phyloP scores from a whole-genome alignment of 495 filamentous ascomycete genomes.

The Usnea hakonensis region DNA sequence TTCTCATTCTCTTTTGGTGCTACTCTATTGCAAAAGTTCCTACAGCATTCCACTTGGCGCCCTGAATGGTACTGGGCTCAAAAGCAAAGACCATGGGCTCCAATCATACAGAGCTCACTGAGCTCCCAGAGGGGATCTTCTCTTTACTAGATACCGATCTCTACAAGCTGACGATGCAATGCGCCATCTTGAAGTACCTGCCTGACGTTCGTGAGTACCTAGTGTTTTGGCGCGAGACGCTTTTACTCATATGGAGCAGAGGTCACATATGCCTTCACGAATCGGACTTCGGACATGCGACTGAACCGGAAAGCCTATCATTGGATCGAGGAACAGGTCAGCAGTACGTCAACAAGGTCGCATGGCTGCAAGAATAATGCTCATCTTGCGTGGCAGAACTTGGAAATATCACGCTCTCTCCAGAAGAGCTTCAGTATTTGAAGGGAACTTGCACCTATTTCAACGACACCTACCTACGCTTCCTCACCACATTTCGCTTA shows the following conservation, averaged over 20 bases:
- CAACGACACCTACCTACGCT: slow-evolving; percentile 65
- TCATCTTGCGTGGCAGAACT: slow-evolving; percentile 50
- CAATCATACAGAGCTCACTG: not conserved
- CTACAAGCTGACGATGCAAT: slow-evolving; percentile 99
- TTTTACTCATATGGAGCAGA: slow-evolving; percentile 33
- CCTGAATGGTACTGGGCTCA: not conserved
- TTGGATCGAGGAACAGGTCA: slow-evolving; percentile 78
- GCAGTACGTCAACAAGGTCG: slow-evolving; percentile 42
- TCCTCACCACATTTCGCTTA: slow-evolving; percentile 71
- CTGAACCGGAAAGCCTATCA: slow-evolving; percentile 71
- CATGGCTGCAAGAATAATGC: not conserved
- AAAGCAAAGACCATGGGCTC: slow-evolving; percentile 6
- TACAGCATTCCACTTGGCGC: no score
- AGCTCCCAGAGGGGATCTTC: slow-evolving; percentile 60
- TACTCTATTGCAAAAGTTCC: not conserved
- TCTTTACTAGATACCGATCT: slow-evolving; percentile 95
- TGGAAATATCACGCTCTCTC: slow-evolving; percentile 63
- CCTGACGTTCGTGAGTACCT: slow-evolving; percentile 57
- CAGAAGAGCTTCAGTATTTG: slow-evolving; percentile 75
- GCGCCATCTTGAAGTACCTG: slow-evolving; percentile 85
- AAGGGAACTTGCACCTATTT: slow-evolving; percentile 74
- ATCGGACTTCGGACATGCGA: slow-evolving; percentile 90
- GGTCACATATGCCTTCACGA: slow-evolving; percentile 89
- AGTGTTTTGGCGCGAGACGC: not conserved
- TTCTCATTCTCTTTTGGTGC: not conserved